Conservation (phyloP, 352 stramenopile genomes). For the Pythium aphanidermatum region DNA sequence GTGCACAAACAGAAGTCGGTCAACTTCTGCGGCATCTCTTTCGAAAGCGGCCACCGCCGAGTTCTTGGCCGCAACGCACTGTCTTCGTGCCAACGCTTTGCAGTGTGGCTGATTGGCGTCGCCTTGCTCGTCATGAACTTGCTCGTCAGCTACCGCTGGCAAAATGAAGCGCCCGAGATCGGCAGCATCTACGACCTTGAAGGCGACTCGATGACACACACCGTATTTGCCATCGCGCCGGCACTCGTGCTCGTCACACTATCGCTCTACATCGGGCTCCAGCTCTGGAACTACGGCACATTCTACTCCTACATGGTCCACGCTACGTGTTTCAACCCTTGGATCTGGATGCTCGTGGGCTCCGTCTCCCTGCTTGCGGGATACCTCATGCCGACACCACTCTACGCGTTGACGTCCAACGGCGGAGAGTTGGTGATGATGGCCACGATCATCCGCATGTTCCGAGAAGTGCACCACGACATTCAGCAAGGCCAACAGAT, state of each 20-base stretch:
- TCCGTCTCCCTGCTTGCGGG: constrained; percentile 56
- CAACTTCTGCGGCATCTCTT: constrained; percentile 88
- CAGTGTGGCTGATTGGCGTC: constrained; percentile 62
- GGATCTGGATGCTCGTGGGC: constrained; percentile 86
- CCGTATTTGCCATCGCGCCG: constrained; percentile 53
- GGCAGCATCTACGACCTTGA: constrained; percentile 70
- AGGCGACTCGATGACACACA: constrained; percentile 48
- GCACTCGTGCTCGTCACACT: constrained; percentile 62
- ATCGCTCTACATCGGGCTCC: constrained; percentile 65
- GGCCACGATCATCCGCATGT: constrained; percentile 77
- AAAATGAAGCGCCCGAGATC: constrained; percentile 33
- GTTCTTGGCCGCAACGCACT: constrained; percentile 32
- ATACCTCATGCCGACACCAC: constrained; percentile 66
- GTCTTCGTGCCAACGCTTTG: constrained; percentile 56
- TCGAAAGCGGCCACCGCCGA: constrained; percentile 64
- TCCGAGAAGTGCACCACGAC: constrained; percentile 79
- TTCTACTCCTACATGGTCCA: constrained; percentile 85
- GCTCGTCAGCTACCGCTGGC: constrained; percentile 61
- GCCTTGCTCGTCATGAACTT: constrained; percentile 63
- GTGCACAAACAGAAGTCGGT: constrained; percentile 89
- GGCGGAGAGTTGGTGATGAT: constrained; percentile 74
- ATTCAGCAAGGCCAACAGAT: constrained; percentile 77
- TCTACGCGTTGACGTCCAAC: constrained; percentile 75
- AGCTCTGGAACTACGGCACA: constrained; percentile 82
- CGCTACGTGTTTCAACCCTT: constrained; percentile 81